Conservation (phyloP, 176 grass and related monocot species). For the Leersia perrieri region DNA sequence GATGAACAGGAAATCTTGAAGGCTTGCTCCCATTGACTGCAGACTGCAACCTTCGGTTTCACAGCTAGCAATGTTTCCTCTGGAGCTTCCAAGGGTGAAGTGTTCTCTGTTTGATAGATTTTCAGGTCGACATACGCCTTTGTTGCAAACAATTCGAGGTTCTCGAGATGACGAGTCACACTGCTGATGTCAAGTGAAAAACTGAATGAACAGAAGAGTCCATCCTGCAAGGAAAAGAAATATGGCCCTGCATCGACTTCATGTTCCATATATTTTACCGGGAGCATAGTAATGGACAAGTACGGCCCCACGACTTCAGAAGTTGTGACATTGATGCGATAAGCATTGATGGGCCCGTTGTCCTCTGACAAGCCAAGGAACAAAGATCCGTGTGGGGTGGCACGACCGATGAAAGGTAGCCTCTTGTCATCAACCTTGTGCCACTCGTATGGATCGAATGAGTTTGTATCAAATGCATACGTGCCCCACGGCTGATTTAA, state of each 20-base stretch:
- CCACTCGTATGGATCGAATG: not conserved
- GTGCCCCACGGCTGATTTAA: conserved; percentile 1
- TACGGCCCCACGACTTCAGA: too few relatives aligned
- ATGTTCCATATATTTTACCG: not conserved
- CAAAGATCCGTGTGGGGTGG: not conserved
- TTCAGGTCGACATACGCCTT: not conserved
- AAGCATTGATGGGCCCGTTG: too few relatives aligned
- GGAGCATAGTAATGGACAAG: not conserved
- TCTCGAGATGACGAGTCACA: not conserved
- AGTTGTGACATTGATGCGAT: not conserved
- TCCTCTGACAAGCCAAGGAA: too few relatives aligned
- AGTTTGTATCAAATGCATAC: not conserved
- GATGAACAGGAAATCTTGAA: not conserved
- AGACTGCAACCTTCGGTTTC: not conserved
- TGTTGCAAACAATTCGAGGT: not conserved
- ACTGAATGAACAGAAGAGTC: not conserved
- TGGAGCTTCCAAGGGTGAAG: not conserved
- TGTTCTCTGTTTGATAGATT: not conserved
- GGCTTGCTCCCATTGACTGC: not conserved
- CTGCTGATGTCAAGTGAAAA: not conserved
- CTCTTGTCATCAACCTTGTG: not conserved
- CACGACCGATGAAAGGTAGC: not conserved
- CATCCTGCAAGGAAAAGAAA: not conserved
- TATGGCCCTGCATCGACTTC: not conserved
- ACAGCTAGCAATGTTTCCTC: not conserved